phyloP scores from a whole-genome alignment of 1,139 yeast species.

The Blastobotrys persicus region DNA sequence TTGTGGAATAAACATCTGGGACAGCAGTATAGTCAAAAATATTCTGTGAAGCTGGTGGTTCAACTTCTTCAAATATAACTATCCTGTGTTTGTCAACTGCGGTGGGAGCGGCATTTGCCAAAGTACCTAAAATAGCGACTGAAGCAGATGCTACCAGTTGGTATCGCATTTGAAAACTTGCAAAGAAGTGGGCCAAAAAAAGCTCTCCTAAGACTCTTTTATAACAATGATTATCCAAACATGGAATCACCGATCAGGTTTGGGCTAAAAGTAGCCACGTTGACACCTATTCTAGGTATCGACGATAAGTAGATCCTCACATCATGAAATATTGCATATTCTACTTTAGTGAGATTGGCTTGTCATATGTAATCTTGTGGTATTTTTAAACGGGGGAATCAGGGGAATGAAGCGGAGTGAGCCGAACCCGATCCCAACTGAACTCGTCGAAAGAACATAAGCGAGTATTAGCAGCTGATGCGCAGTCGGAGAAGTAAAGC shows the following conservation, averaged over 20 bases:
- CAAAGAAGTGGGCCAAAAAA: not conserved
- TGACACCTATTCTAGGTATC: too few relatives aligned
- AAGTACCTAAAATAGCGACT: not conserved
- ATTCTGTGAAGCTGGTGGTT: conserved; percentile 1
- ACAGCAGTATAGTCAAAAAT: not conserved
- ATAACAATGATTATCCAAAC: not conserved
- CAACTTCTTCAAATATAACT: not conserved
- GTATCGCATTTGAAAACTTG: not conserved
- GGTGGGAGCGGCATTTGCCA: not conserved
- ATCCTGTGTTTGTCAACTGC: not conserved
- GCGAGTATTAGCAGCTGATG: not conserved
- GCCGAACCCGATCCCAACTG: not conserved
- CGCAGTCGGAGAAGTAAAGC: not conserved
- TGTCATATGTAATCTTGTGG: not conserved
- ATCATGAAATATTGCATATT: too few relatives aligned
- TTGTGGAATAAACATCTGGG: not conserved
- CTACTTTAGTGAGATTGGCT: too few relatives aligned
- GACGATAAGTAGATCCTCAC: too few relatives aligned
- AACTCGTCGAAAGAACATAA: not conserved
- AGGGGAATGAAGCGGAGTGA: not conserved
- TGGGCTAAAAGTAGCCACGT: not conserved
- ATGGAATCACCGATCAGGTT: not conserved
- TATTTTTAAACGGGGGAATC: not conserved
- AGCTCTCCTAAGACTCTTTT: not conserved
- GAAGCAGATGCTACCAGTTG: not conserved